Base-by-base conservation (phyloP, 2,329 filamentous ascomycete genomes). In the Hymenoscyphus fraxineus region DNA sequence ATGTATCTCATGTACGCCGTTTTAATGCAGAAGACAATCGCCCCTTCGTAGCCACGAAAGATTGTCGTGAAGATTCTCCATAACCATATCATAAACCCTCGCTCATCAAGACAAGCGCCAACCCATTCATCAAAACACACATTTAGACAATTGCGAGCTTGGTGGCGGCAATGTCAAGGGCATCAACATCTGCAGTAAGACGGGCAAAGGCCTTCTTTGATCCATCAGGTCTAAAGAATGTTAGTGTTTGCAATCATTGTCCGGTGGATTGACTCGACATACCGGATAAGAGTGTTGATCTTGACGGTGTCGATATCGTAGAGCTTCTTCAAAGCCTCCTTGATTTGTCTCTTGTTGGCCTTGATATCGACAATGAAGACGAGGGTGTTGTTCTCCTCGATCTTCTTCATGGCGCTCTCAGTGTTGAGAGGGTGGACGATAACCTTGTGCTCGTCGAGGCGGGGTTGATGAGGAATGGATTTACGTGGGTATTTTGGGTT, bases 341-440 rank as follows among this genome's bases (percentile, higher is more conserved):
- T 97, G 85, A 99, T 99, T 86, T 99, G 95, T 79, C 93, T 89
- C 92, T 99, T 99, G 89, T 99, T 99, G 81, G 94, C 89, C 90
- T 96, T 96, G 81, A 94, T 84, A 75, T 97, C 91, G 78, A 96
- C 92, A 75, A 97, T 96, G 87, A 97, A 97, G 79, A 96, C 92
- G 61, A 99, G 88, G 74, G 95, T 99, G 88, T 99, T 99, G 89
- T 99, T 93, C 90, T 99, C 95, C 87, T 99, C 95, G 76, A 99
- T 97, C 91, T 97, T 97, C 92, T 99, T 99, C 94, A 99, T 98
- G 78, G 96, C 95, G 78, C 90, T 95, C 90, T 99, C 95, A 68
- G 95, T 99, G 90, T 99, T 99, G 79, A 99, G 88, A 73, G 95
- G 95, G 88, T 97, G 92, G 78, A 98, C 85, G 81, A 99, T 90